Percentiles rank a stretch among this genome's conserved stretches.
Evolutionary conservation across 1,284 basidiomycete genomes (phyloP).

Genomic region (Cryptococcus amylolentus): DNA sequence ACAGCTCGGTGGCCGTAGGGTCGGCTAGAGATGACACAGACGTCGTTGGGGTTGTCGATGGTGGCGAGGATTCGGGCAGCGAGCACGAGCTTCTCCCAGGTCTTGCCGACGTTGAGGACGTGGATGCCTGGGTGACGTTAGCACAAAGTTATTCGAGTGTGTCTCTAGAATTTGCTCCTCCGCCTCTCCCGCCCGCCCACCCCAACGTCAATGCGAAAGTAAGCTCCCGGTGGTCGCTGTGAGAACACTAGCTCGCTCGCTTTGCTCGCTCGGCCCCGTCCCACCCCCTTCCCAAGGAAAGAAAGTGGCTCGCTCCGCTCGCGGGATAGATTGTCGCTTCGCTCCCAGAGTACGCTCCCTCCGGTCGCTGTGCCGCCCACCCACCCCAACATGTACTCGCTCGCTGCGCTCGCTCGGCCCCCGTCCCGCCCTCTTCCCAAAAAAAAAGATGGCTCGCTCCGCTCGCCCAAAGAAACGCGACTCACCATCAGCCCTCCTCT

Average conservation of each 20-base stretch:
- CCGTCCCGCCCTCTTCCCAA: not conserved
- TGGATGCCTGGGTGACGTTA: slow-evolving; percentile 68
- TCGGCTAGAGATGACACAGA: slow-evolving; percentile 96
- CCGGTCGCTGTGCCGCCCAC: not conserved
- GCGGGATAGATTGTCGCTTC: not conserved
- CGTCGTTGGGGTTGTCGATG: slow-evolving; percentile 96
- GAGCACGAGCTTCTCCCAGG: slow-evolving; percentile 97
- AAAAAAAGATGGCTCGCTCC: not conserved
- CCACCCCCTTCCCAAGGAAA: not conserved
- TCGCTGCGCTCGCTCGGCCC: not conserved
- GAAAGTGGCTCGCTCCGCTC: not conserved
- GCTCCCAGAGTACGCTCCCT: not conserved
- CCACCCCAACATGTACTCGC: slow-evolving; percentile 2
- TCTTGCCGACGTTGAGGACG: slow-evolving; percentile 97
- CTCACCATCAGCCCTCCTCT: slow-evolving; percentile 89
- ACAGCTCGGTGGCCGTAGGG: slow-evolving; percentile 99
- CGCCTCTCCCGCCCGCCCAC: too few species aligned
- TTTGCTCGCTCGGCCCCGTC: not conserved
- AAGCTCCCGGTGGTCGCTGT: not conserved
- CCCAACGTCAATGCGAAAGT: too few species aligned
- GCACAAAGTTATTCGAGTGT: too few species aligned
- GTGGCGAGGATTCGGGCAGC: slow-evolving; percentile 91
- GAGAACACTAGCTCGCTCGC: not conserved
- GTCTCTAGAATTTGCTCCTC: too few species aligned
- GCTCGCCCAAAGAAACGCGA: slow-evolving; percentile 11